phyloP scores from a whole-genome alignment of 495 filamentous ascomycete species.

The Neurospora sp. region DNA sequence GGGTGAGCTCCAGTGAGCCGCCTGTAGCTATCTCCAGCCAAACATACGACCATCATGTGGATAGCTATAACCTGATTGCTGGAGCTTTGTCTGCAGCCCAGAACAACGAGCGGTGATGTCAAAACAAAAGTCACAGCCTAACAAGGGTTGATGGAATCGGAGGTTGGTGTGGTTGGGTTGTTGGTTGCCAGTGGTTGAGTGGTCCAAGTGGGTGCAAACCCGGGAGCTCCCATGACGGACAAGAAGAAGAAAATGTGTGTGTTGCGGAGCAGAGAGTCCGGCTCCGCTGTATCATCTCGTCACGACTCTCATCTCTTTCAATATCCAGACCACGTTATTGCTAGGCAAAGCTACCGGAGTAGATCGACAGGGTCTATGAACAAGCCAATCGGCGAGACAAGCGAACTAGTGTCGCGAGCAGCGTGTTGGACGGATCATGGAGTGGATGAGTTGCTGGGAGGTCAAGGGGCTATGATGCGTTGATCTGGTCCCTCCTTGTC shows the following conservation, averaged over 20 bases:
- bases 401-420: not conserved
- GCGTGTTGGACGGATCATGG: not conserved
- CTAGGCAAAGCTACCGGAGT: not conserved
- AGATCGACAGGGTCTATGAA: not conserved
- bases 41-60: not conserved
- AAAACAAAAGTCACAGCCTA: not conserved
- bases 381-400: not conserved
- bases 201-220: not conserved
- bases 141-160: not conserved
- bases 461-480: not conserved
- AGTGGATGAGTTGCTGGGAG: not conserved
- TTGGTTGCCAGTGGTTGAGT: not conserved
- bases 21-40: not conserved
- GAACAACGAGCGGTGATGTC: not conserved
- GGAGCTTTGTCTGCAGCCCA: not conserved
- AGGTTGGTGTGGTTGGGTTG: not conserved
- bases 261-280: not conserved
- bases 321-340: not conserved
- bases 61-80: not conserved
- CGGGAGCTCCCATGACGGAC: not conserved
- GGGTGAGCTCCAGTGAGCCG: not conserved
- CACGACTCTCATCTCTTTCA: not conserved
- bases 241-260: not conserved
- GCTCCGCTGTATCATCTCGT: not conserved
- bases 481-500: not conserved